Percentiles rank a stretch among this genome's conserved stretches.
Evolutionary conservation across 116 monocot genomes (phyloP).

Genomic region (Trichopus zeylanicus): DNA sequence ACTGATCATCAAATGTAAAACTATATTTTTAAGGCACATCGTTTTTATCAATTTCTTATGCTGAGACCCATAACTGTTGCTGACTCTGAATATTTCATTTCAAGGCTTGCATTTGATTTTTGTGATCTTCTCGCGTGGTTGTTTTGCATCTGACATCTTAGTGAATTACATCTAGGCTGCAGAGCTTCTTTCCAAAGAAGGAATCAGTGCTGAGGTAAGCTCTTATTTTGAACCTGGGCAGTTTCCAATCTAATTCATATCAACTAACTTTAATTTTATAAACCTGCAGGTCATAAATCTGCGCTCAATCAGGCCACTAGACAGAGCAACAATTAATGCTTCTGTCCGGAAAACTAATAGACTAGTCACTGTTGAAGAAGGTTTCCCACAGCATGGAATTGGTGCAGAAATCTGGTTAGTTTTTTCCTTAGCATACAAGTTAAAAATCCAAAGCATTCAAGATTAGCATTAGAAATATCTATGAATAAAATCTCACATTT

Average conservation of each 20-base stretch:
- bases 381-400: constrained; percentile 76
- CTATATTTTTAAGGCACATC: too few relatives aligned
- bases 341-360: constrained; percentile 81
- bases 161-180: constrained; percentile 54
- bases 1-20: too few relatives aligned
- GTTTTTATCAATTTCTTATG: too few relatives aligned
- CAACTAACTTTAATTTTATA: neutral
- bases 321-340: constrained; percentile 63
- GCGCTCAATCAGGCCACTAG: constrained; percentile 67
- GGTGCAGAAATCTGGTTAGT: constrained; percentile 75
- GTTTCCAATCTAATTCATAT: neutral
- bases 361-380: constrained; percentile 77
- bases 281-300: constrained; percentile 68
- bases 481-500: too few relatives aligned
- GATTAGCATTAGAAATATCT: too few relatives aligned
- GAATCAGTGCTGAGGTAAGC: constrained; percentile 87
- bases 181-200: constrained; percentile 84
- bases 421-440: neutral
- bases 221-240: neutral
- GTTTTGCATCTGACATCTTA: neutral
- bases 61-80: too few relatives aligned
- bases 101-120: too few relatives aligned
- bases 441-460: too few relatives aligned
- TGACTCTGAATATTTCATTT: too few relatives aligned
- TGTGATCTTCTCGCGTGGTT: too few relatives aligned